phyloP scores from a whole-genome alignment of 2,329 filamentous ascomycete species.

The Aspergillus sclerotialis region DNA sequence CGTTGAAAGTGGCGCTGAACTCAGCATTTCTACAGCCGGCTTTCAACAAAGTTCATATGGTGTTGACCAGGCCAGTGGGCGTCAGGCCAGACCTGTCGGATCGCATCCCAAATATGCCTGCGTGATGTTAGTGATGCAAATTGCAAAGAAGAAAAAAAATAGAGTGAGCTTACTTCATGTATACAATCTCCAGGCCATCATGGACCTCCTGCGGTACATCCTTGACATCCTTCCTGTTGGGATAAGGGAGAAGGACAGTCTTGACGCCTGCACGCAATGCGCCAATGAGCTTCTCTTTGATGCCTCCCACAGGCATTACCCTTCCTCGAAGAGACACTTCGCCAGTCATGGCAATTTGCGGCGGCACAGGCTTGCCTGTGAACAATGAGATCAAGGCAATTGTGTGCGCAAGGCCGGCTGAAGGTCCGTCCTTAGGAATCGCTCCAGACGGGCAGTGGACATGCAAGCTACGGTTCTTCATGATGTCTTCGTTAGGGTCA shows the following conservation, averaged over 20 bases:
- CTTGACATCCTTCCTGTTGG: slow-evolving; percentile 86
- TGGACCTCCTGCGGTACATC: slow-evolving; percentile 87
- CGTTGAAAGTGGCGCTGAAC: slow-evolving; percentile 4
- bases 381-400: slow-evolving; percentile 90
- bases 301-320: slow-evolving; percentile 90
- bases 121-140: slow-evolving; percentile 14
- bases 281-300: slow-evolving; percentile 98
- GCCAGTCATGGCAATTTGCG: slow-evolving; percentile 90
- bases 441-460: slow-evolving; percentile 94
- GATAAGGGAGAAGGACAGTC: slow-evolving; percentile 78
- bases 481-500: slow-evolving; percentile 80
- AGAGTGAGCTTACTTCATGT: slow-evolving; percentile 70
- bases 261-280: slow-evolving; percentile 89
- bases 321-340: slow-evolving; percentile 75
- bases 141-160: slow-evolving; percentile 3
- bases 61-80: slow-evolving; percentile 72
- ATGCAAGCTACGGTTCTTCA: slow-evolving; percentile 90
- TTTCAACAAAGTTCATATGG: slow-evolving; percentile 65
- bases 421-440: slow-evolving; percentile 84
- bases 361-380: slow-evolving; percentile 74
- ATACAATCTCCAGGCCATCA: slow-evolving; percentile 77
- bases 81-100: slow-evolving; percentile 87
- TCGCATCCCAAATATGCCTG: slow-evolving; percentile 90
- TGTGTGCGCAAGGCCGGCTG: slow-evolving; percentile 85
- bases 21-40: slow-evolving; percentile 56